Conservation (phyloP, 2,329 filamentous ascomycete species). For the Elsinoe arachidis region DNA sequence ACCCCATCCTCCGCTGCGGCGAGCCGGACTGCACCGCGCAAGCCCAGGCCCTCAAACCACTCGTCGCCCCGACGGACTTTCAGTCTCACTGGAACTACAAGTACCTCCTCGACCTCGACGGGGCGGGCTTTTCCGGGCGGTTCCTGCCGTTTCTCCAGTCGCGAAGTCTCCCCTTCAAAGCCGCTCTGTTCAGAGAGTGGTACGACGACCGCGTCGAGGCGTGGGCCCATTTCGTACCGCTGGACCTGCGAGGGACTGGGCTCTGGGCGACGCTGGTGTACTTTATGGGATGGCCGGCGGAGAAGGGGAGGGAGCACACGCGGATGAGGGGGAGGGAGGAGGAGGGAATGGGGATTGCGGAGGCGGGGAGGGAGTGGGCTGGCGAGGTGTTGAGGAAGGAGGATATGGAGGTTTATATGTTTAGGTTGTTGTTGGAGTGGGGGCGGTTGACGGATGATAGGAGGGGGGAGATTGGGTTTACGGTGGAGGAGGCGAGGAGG, state of each 20-base stretch:
- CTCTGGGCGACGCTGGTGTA: constrained; percentile 67
- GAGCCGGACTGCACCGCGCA: constrained; percentile 47
- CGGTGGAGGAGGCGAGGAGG: constrained; percentile 14
- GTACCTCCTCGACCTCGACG: constrained; percentile 65
- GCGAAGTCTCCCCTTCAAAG: constrained; percentile 59
- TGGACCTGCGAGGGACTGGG: constrained; percentile 64
- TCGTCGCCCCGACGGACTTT: constrained; percentile 41
- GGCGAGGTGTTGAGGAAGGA: constrained; percentile 54
- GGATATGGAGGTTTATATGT: constrained; percentile 76
- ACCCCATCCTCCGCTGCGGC: constrained; percentile 49
- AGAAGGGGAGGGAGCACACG: constrained; percentile 39
- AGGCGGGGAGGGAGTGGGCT: constrained; percentile 58
- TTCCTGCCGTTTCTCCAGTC: constrained; percentile 59
- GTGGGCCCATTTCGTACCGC: constrained; percentile 74
- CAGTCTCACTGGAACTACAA: constrained; percentile 55
- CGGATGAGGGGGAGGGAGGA: constrained; percentile 41
- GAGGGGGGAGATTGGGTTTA: constrained; percentile 38
- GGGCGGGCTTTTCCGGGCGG: constrained; percentile 55
- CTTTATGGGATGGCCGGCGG: constrained; percentile 53
- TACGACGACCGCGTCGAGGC: constrained; percentile 64
- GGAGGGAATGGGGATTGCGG: constrained; percentile 57
- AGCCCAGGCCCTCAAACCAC: constrained; percentile 42
- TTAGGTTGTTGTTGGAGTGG: constrained; percentile 70
- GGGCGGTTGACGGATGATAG: constrained; percentile 57
- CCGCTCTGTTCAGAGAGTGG: constrained; percentile 69